These are phyloP conservation scores for Sarocladiaceae sp. DNA, from an alignment of 2,329 filamentous ascomycete genomes.

Conservation along the genomic window DNA sequence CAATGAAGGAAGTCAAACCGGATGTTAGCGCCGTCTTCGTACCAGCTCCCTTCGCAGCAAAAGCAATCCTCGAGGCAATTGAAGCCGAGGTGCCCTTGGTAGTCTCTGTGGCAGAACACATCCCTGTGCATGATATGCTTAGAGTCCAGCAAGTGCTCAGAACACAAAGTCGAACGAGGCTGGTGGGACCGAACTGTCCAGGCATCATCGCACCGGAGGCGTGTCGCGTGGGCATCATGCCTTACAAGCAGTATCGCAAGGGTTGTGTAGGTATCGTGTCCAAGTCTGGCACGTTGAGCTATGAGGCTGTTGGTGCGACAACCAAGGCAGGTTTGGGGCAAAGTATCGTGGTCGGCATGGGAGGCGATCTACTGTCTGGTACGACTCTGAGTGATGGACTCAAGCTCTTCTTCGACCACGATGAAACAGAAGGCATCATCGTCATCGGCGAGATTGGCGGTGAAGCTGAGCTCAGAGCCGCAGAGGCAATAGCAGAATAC, in stretches of 20 bases:
- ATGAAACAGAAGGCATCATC: slow-evolving; percentile 67
- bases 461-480: slow-evolving; percentile 64
- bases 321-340: slow-evolving; percentile 72
- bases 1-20: slow-evolving; percentile 36
- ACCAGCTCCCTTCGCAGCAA: slow-evolving; percentile 60
- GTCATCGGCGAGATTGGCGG: slow-evolving; percentile 71
- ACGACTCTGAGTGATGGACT: slow-evolving; percentile 70
- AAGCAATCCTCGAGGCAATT: slow-evolving; percentile 69
- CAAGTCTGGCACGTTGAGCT: slow-evolving; percentile 78
- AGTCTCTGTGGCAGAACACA: slow-evolving; percentile 75
- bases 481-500: slow-evolving; percentile 67
- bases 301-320: slow-evolving; percentile 73
- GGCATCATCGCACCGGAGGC: slow-evolving; percentile 76
- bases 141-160: slow-evolving; percentile 64
- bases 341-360: slow-evolving; percentile 73
- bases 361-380: slow-evolving; percentile 70
- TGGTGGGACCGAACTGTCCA: slow-evolving; percentile 95
- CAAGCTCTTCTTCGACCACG: slow-evolving; percentile 61
- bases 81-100: slow-evolving; percentile 75
- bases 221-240: slow-evolving; percentile 47
- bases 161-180: slow-evolving; percentile 65
- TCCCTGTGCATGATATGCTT: slow-evolving; percentile 74
- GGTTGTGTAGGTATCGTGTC: slow-evolving; percentile 71
- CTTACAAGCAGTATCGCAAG: slow-evolving; percentile 36
- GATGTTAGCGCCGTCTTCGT: slow-evolving; percentile 73